Percentiles rank a stretch among this genome's conserved stretches.
Evolutionary conservation across 2,329 filamentous ascomycete species (phyloP).

Genomic region (Endothia cerciana): DNA sequence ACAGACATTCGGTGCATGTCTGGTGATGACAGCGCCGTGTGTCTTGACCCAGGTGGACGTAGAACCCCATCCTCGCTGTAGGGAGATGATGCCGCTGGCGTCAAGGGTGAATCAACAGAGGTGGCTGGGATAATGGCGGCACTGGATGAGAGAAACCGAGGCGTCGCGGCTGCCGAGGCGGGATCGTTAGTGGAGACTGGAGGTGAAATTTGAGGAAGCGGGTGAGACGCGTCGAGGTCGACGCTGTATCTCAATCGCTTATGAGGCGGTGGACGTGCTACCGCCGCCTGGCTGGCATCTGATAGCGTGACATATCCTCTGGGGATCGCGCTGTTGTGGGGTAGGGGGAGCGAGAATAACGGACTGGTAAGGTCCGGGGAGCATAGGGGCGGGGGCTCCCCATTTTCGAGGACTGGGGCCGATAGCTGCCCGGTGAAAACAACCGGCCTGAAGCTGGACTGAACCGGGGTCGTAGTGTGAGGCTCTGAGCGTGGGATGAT

Average conservation of each 20-base stretch:
- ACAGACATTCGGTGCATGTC: slow-evolving; percentile 59
- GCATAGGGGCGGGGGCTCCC: slow-evolving; percentile 8
- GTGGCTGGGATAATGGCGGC: slow-evolving; percentile 7
- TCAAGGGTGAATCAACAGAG: slow-evolving; percentile 42
- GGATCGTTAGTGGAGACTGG: slow-evolving; percentile 15
- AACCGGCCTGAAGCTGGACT: slow-evolving; percentile 4
- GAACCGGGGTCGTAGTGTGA: background rate
- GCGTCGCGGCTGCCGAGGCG: slow-evolving; percentile 17
- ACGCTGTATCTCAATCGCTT: slow-evolving; percentile 29
- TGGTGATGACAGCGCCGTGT: slow-evolving; percentile 30
- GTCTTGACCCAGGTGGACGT: slow-evolving; percentile 31
- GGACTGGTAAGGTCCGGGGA: slow-evolving; percentile 22
- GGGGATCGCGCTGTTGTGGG: background rate
- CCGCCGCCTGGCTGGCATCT: slow-evolving; percentile 7
- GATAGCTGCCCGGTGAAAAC: slow-evolving; percentile 14
- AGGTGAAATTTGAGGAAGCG: slow-evolving; percentile 16
- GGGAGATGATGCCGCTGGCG: slow-evolving; percentile 45
- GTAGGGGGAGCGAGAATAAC: slow-evolving; percentile 13
- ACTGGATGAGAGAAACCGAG: slow-evolving; percentile 35
- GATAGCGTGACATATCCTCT: slow-evolving; percentile 5
- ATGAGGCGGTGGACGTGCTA: slow-evolving; percentile 18
- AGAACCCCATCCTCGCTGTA: slow-evolving; percentile 38
- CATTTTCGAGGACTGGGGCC: slow-evolving; percentile 3
- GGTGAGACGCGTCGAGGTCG: slow-evolving; percentile 23
- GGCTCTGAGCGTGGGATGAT: slow-evolving; percentile 13